Percentiles rank a stretch among this genome's conserved stretches.
phyloP scores from a whole-genome alignment of 495 filamentous ascomycete species.

The Hypomontagnella monticulosa region DNA sequence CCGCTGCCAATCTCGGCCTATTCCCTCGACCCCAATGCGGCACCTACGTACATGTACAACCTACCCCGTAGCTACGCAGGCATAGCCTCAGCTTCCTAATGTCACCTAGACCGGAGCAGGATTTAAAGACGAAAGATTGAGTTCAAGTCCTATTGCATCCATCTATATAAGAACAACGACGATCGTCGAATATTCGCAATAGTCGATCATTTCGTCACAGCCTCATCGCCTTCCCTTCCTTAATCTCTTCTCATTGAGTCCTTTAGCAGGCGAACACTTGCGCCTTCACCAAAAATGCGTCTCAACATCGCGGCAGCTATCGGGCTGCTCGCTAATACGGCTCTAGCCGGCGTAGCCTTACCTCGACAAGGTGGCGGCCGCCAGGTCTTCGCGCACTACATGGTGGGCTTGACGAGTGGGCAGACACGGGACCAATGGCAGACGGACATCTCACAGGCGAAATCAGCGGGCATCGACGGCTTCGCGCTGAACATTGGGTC shows the following conservation, averaged over 20 bases:
- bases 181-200: background rate
- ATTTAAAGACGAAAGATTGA: slow-evolving; percentile 10
- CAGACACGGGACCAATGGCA: slow-evolving; percentile 63
- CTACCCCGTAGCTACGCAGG: slow-evolving; percentile 7
- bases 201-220: slow-evolving; percentile 15
- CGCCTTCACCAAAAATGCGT: slow-evolving; percentile 20
- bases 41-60: too few species aligned
- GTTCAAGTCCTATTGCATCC: slow-evolving; percentile 12
- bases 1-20: slow-evolving; percentile 9
- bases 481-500: slow-evolving; percentile 76
- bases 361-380: slow-evolving; percentile 26
- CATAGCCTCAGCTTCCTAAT: slow-evolving; percentile 19
- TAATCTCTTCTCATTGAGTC: background rate
- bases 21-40: background rate
- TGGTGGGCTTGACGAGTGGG: slow-evolving; percentile 57
- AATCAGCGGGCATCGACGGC: slow-evolving; percentile 72
- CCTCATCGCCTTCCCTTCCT: slow-evolving; percentile 6
- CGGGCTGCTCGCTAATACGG: slow-evolving; percentile 31
- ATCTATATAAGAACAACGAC: slow-evolving; percentile 10
- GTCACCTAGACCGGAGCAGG: slow-evolving; percentile 19
- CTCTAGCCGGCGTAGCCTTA: slow-evolving; percentile 21
- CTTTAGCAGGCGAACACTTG: background rate
- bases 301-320: slow-evolving; percentile 26
- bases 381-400: slow-evolving; percentile 62
- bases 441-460: slow-evolving; percentile 67